Evolutionary conservation across 2,329 filamentous ascomycete genomes (phyloP).

Genomic region (Didymella exigua): DNA sequence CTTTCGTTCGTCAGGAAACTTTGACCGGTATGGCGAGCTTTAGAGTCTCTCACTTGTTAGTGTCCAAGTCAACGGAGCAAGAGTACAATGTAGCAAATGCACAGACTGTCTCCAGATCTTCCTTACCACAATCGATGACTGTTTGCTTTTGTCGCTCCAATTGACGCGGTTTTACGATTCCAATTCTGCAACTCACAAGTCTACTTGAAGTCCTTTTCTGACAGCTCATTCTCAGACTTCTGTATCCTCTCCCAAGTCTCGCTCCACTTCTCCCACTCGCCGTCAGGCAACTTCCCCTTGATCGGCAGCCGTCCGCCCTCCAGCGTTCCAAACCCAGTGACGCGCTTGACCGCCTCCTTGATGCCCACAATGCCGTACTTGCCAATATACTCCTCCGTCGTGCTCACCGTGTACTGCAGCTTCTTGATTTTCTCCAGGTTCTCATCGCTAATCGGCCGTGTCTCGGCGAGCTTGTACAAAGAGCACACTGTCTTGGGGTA

Average conservation of each 20-base stretch:
- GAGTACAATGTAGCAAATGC: no score
- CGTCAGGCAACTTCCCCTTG: slow-evolving; percentile 62
- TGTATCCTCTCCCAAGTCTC: slow-evolving; percentile 40
- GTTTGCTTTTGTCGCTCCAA: no score
- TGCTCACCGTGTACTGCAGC: slow-evolving; percentile 66
- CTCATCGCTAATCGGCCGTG: slow-evolving; percentile 42
- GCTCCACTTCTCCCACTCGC: slow-evolving; percentile 59
- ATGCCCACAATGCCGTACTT: slow-evolving; percentile 67
- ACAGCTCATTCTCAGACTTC: slow-evolving; percentile 39
- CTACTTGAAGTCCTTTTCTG: slow-evolving; percentile 33
- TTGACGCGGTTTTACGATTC: background rate
- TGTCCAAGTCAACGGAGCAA: no score
- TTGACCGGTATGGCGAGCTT: background rate
- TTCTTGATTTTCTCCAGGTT: slow-evolving; percentile 57
- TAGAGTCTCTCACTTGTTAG: no score
- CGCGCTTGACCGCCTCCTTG: slow-evolving; percentile 65
- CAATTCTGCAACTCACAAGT: background rate
- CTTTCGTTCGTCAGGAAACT: background rate
- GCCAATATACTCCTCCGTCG: slow-evolving; percentile 66
- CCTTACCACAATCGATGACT: no score
- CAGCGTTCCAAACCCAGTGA: slow-evolving; percentile 64
- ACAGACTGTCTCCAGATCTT: no score
- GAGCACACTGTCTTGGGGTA: slow-evolving; percentile 67
- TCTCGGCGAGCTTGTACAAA: slow-evolving; percentile 59
- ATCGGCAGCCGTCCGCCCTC: slow-evolving; percentile 67